Conservation (phyloP, 2,329 filamentous ascomycete species). For the Aspergillus pseudotamarii region DNA sequence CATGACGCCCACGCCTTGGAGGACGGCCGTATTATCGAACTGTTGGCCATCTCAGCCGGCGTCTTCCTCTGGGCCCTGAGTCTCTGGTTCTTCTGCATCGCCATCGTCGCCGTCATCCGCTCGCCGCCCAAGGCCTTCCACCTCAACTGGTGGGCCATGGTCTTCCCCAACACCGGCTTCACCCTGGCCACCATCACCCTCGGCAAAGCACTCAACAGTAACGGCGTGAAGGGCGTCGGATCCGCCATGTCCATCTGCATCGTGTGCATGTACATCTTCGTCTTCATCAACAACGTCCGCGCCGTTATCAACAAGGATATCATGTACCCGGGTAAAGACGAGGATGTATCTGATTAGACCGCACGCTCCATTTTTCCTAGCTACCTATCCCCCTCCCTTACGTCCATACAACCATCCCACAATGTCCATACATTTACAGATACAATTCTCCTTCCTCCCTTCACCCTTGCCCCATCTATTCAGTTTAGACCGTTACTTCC, state of each 20-base stretch:
- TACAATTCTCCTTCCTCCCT: neutral
- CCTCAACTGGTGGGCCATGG: slow-evolving; percentile 64
- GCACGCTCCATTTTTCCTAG: neutral
- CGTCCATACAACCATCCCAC: neutral
- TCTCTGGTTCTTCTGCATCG: slow-evolving; percentile 60
- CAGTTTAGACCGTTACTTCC: neutral
- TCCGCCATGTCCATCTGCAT: slow-evolving; percentile 60
- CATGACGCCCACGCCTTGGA: slow-evolving; percentile 32
- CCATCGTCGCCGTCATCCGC: slow-evolving; percentile 49
- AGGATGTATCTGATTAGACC: slow-evolving; percentile 49
- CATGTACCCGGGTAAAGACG: slow-evolving; percentile 63
- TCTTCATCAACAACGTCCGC: slow-evolving; percentile 52
- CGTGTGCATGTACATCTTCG: slow-evolving; percentile 59
- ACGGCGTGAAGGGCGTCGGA: slow-evolving; percentile 56
- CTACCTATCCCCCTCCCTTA: too few species aligned
- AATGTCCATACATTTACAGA: neutral
- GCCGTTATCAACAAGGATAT: slow-evolving; percentile 57
- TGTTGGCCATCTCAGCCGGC: slow-evolving; percentile 51
- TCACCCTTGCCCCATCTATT: neutral
- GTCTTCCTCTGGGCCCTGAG: slow-evolving; percentile 68
- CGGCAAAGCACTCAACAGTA: slow-evolving; percentile 56
- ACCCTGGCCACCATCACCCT: slow-evolving; percentile 62
- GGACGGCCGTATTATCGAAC: slow-evolving; percentile 44
- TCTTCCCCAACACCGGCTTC: slow-evolving; percentile 68
- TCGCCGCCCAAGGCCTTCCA: slow-evolving; percentile 51